Evolutionary conservation across 1,139 yeast species (phyloP), one percentile per base, ranked within the genome.

Genomic region (Diutina mesorugosa): DNA sequence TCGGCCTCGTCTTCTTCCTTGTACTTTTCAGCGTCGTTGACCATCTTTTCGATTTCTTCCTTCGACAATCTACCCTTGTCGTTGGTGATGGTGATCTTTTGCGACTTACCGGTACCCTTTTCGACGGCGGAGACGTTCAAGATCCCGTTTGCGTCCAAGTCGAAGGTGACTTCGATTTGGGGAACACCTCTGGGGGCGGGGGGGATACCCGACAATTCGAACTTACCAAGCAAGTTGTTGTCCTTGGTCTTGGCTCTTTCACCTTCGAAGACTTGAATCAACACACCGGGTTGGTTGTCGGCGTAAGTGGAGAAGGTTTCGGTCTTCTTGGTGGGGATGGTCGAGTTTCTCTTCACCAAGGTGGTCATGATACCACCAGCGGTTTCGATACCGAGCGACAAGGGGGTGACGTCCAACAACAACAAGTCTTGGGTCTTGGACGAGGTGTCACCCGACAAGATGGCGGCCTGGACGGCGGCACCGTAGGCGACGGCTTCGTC

Each of bases 301-400:
- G 56, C 96, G 66, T 93, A 95, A 60, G 98, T 90, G 59, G 97
- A 90, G 84, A 91, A 91, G 65, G 89, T 89, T 80, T 91, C 97
- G 55, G 97, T 88, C 79, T 91, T 91, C 78, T 88, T 87, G 66
- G 97, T 90, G 74, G 98, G 98, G 67, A 91, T 93, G 62, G 97
- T 89, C 58, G 97, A 87, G 80, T 91, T 91, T 81, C 98, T 89
- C 79, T 90, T 90, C 70, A 91, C 91, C 77, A 91, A 84, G 75
- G 90, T 90, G 71, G 97, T 90, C 96, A 90, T 90, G 71, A 90
- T 95, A 76, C 97, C 97, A 76, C 97, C 97, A 64, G 96, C 87
- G 69, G 96, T 90, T 78, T 91, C 97, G 71, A 90, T 91, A 80
- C 97, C 97, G 66, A 90, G 76, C 64, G 97, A 89, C 72, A 90